Conservation (phyloP, 768 basidiomycete genomes). For the Sistotremastrum niveocremeum region DNA sequence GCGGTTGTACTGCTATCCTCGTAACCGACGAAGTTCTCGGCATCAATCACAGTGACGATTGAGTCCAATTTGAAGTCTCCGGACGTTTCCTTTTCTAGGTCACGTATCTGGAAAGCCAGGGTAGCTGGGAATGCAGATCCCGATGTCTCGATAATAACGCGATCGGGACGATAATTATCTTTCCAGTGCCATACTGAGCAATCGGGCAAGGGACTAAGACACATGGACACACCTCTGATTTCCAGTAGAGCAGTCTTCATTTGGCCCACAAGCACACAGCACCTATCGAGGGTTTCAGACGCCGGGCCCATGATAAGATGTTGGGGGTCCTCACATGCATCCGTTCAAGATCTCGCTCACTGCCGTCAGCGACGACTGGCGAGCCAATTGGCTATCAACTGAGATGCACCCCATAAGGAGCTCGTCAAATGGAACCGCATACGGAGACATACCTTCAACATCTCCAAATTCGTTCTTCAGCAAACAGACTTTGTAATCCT, state of each 20-base stretch:
- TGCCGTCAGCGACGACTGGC: conserved; percentile 69
- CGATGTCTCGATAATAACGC: conserved; percentile 95
- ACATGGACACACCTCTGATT: conserved; percentile 47
- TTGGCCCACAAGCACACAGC: conserved; percentile 88
- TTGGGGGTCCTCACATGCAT: conserved; percentile 57
- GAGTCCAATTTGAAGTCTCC: conserved; percentile 75
- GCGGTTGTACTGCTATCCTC: conserved; percentile 88
- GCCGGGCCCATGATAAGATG: not conserved
- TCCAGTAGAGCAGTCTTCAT: conserved; percentile 86
- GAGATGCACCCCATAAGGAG: not conserved
- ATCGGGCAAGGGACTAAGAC: not conserved
- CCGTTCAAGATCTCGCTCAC: conserved; percentile 93
- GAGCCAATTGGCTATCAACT: conserved; percentile 88
- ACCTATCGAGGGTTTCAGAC: conserved; percentile 31
- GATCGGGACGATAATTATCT: conserved; percentile 78
- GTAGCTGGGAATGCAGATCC: conserved; percentile 95
- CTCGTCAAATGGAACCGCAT: conserved; percentile 1
- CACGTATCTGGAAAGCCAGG: conserved; percentile 85
- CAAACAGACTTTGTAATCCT: conserved; percentile 78
- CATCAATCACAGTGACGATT: conserved; percentile 83
- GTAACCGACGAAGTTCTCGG: conserved; percentile 86
- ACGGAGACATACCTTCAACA: conserved; percentile 48
- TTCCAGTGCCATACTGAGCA: not conserved
- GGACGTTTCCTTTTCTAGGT: conserved; percentile 59
- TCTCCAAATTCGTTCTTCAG: conserved; percentile 97